Evolutionary conservation across 2,329 filamentous ascomycete species (phyloP), one percentile per base, ranked within the genome.

Genomic region (Stagonosporopsis rhizophila): DNA sequence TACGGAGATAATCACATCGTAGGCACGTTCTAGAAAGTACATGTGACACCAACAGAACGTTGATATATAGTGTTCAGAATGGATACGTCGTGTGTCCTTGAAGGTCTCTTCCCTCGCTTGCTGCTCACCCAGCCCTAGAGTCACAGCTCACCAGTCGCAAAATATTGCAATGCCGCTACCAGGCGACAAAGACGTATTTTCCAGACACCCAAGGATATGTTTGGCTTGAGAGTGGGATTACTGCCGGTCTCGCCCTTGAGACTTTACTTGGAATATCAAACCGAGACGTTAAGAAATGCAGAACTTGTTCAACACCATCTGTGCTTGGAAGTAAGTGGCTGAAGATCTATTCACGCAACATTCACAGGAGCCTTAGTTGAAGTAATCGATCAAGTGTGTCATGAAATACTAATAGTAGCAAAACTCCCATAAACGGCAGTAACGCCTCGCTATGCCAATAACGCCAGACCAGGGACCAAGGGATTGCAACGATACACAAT

Each of bases 361-460:
- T 37, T 4, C n/a, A 37, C 2, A 37, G 9, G 20, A 22, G 37
- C 7, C 25, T 25, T 23, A 23, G 5, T 15, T 32, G 15, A 14
- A 32, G 14, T 7, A n/a, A 6, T 32, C 14, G 3, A 15, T 30
- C 9, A 11, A 11, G 12, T 39, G 9, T 39, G 15, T 22, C 23
- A 9, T 39, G 6, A 2, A 39, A 23, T 4, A 23, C 1, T 12
- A 3, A 4, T 41, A 41, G 3, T 23, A 41, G 19, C 12, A 14
- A 8, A 41, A 9, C 25, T 17, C 15, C 6, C 2, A 17, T 20
- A 15, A 15, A 9, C 28, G 17, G 20, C 23, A 19, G 7, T 25
- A 41, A 42, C 39, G 48, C 39, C 48, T 44, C 32, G 48, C 48
- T 20, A 51, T 51, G 48, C 32, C 22, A 17, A 9, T 15, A 38